phyloP scores from a whole-genome alignment of 108 stramenopile genomes.

The Pseudonitzschia multiseries region DNA sequence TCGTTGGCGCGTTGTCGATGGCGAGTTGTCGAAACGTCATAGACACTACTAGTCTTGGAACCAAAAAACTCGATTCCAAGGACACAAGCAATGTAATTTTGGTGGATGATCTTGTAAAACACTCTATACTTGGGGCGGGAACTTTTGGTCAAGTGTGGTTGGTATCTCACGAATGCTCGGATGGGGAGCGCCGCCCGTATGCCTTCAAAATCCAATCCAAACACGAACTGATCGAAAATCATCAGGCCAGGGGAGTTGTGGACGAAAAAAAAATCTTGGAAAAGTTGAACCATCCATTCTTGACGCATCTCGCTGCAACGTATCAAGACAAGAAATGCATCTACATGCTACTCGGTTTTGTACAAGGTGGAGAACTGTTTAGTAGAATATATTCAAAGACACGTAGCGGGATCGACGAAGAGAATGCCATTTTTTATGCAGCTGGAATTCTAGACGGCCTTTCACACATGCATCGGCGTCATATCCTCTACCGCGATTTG shows the following conservation, averaged over 20 bases:
- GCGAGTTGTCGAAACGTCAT: slow-evolving; percentile 56
- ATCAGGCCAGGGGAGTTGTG: slow-evolving; percentile 83
- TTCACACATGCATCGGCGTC: slow-evolving; percentile 85
- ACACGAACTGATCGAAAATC: slow-evolving; percentile 79
- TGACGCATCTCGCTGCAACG: slow-evolving; percentile 85
- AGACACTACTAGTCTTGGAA: slow-evolving; percentile 67
- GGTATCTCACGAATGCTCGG: slow-evolving; percentile 32
- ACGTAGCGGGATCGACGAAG: slow-evolving; percentile 67
- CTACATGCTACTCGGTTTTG: slow-evolving; percentile 64
- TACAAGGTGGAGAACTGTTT: slow-evolving; percentile 89
- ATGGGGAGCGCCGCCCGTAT: slow-evolving; percentile 50
- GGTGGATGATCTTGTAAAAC: slow-evolving; percentile 22
- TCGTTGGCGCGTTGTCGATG: slow-evolving; percentile 59
- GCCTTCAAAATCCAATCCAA: slow-evolving; percentile 91
- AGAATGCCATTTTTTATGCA: slow-evolving; percentile 64
- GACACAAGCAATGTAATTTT: background rate
- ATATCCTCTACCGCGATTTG: slow-evolving; percentile 91
- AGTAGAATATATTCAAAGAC: slow-evolving; percentile 64
- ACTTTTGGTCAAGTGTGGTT: slow-evolving; percentile 85
- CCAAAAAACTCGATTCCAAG: background rate
- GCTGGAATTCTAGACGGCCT: slow-evolving; percentile 84
- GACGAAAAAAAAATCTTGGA: slow-evolving; percentile 88
- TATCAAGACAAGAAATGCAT: slow-evolving; percentile 82
- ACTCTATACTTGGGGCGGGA: slow-evolving; percentile 53
- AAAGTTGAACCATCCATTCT: slow-evolving; percentile 86